Percentiles rank a stretch among this genome's conserved stretches.
Conservation (phyloP, 1,139 yeast species). For the Pichia sp. region DNA sequence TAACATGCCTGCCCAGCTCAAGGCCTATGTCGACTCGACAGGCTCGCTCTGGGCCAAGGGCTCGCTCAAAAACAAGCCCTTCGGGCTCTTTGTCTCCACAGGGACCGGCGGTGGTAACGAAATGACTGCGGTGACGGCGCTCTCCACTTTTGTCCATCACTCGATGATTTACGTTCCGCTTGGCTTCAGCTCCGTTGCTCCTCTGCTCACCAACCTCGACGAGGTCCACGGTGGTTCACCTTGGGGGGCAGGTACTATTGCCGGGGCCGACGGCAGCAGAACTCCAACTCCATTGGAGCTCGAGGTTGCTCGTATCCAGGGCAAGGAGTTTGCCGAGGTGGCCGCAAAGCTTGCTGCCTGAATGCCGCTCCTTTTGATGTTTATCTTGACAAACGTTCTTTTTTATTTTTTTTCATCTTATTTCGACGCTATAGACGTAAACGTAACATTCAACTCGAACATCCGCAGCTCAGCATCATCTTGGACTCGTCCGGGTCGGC, state of each 20-base stretch:
- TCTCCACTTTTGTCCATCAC: constrained; percentile 71
- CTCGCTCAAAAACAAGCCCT: constrained; percentile 68
- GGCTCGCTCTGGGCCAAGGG: constrained; percentile 83
- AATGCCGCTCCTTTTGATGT: too few species aligned
- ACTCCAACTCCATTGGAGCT: constrained; percentile 63
- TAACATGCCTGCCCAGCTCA: constrained; percentile 76
- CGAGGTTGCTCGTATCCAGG: constrained; percentile 61
- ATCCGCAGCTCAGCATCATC: constrained; percentile 62
- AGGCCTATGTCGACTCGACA: constrained; percentile 76
- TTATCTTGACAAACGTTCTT: neutral
- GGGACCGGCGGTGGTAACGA: constrained; percentile 90
- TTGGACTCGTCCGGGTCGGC: constrained; percentile 43
- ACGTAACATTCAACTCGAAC: constrained; percentile 46
- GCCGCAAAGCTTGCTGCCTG: constrained; percentile 18
- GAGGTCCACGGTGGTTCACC: constrained; percentile 83
- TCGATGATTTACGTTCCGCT: constrained; percentile 78
- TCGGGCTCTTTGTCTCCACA: constrained; percentile 73
- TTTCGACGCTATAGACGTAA: neutral
- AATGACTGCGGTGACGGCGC: constrained; percentile 57
- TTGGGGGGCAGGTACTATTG: constrained; percentile 85
- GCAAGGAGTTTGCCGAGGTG: constrained; percentile 52
- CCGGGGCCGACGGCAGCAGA: constrained; percentile 79
- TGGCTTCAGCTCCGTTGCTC: constrained; percentile 66
- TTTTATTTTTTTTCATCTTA: neutral
- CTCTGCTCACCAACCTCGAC: constrained; percentile 52